phyloP scores from a whole-genome alignment of 805 yeast genomes.

The Isabelozyma heimii region DNA sequence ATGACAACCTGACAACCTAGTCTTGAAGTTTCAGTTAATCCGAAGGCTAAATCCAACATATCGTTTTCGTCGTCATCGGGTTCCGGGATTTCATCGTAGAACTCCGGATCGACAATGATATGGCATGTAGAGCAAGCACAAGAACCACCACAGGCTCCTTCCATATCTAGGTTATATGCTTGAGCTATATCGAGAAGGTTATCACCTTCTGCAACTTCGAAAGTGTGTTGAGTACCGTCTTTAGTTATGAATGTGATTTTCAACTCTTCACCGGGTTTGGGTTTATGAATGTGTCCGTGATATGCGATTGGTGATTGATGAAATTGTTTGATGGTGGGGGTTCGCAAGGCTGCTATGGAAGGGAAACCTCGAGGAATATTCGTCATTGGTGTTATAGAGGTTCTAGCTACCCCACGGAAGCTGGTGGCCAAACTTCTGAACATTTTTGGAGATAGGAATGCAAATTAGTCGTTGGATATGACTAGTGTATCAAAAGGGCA shows the following conservation, averaged over 20 bases:
- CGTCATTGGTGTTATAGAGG: not conserved
- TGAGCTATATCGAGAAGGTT: slow-evolving; percentile 91
- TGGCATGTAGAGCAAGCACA: slow-evolving; percentile 99
- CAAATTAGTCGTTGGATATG: not conserved
- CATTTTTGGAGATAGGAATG: not conserved
- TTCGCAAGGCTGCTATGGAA: not conserved
- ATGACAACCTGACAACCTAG: slow-evolving; percentile 91
- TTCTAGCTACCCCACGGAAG: not conserved
- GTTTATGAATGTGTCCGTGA: slow-evolving; percentile 89
- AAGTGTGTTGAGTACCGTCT: slow-evolving; percentile 79
- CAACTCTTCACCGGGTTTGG: slow-evolving; percentile 89
- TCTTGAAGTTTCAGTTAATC: slow-evolving; percentile 93
- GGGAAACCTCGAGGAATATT: not conserved
- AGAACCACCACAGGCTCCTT: slow-evolving; percentile 98
- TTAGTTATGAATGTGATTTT: slow-evolving; percentile 83
- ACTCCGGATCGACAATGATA: slow-evolving; percentile 93
- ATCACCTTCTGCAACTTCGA: slow-evolving; percentile 92
- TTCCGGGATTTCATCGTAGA: slow-evolving; percentile 85
- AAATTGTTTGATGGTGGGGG: slow-evolving; percentile 7
- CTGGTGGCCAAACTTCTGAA: not conserved
- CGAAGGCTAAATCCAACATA: slow-evolving; percentile 97
- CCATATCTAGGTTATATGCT: slow-evolving; percentile 91
- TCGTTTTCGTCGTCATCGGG: slow-evolving; percentile 98
- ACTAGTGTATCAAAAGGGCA: not conserved
- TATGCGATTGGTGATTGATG: slow-evolving; percentile 15